Percentiles rank a stretch among this genome's conserved stretches.
phyloP scores from a whole-genome alignment of 352 stramenopile genomes.

The Plasmopara muralis region DNA sequence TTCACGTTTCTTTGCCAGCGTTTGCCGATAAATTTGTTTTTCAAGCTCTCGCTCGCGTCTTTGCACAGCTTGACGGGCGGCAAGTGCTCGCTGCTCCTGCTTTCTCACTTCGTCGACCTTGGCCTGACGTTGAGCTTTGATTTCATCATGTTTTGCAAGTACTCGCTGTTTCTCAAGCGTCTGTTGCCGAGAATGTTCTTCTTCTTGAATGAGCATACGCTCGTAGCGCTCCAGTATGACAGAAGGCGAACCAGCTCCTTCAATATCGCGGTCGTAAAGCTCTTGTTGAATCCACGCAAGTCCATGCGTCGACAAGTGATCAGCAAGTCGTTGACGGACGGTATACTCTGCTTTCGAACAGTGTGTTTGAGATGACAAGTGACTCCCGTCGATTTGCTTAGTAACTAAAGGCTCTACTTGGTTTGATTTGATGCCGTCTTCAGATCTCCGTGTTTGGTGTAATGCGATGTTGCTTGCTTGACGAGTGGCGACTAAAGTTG shows the following conservation, averaged over 20 bases:
- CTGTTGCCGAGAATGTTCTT: not conserved
- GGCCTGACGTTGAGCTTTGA: no score
- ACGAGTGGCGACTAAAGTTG: no score
- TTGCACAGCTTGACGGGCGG: no score
- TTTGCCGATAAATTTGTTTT: no score
- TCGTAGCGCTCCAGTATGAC: slow-evolving; percentile 44
- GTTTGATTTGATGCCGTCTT: not conserved
- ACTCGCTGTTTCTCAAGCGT: no score
- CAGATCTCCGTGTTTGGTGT: not conserved
- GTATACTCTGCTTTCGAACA: not conserved
- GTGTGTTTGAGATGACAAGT: not conserved
- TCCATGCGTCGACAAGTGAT: slow-evolving; percentile 29
- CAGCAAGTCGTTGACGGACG: slow-evolving; percentile 17
- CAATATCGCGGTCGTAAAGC: slow-evolving; percentile 62
- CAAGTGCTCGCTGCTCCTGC: no score
- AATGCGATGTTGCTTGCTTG: not conserved
- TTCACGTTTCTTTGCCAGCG: no score
- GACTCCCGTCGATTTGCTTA: slow-evolving; percentile 1
- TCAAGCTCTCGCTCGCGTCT: no score
- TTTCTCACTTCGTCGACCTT: no score
- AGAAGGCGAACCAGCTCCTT: slow-evolving; percentile 40
- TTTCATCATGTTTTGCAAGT: no score
- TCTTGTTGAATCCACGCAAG: slow-evolving; percentile 78
- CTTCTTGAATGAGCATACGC: slow-evolving; percentile 33
- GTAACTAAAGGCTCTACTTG: not conserved